Percentiles rank a stretch among this genome's conserved stretches.
Conservation (phyloP, 2,329 filamentous ascomycete genomes). For the Alternaria novae-zelandiae region DNA sequence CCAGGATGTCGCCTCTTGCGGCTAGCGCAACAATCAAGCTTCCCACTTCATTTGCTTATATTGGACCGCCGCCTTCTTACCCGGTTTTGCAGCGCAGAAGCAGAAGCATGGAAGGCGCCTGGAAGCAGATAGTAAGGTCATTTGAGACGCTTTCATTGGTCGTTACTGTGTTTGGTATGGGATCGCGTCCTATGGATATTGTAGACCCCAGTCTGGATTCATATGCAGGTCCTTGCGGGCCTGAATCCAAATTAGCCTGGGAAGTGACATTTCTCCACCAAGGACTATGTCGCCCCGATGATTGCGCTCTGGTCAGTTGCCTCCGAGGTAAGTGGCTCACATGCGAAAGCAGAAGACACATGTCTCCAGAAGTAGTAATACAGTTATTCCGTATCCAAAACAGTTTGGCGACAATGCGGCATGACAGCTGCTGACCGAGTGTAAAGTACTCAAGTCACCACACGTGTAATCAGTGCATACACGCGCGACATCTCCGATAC, state of each 20-base stretch:
- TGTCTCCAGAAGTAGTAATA: neutral
- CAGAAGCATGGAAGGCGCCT: conserved; percentile 6
- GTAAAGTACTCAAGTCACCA: neutral
- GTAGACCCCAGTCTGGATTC: conserved; percentile 23
- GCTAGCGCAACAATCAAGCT: conserved; percentile 11
- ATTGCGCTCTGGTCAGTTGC: neutral
- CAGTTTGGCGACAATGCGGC: too few relatives aligned
- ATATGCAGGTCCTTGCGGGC: conserved; percentile 35
- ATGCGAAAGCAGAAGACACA: neutral
- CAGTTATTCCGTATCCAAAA: conserved; percentile 2
- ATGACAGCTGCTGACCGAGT: neutral
- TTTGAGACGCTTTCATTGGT: conserved; percentile 7
- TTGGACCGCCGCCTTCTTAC: conserved; percentile 5
- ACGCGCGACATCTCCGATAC: neutral
- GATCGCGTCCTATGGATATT: conserved; percentile 16
- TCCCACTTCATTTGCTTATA: conserved; percentile 12
- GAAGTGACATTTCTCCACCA: conserved; percentile 7
- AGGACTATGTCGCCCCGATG: neutral
- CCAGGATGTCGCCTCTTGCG: neutral
- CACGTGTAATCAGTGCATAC: neutral
- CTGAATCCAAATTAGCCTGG: conserved; percentile 36
- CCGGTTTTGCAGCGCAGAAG: conserved; percentile 9
- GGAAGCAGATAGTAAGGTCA: conserved; percentile 1
- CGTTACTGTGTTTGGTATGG: neutral
- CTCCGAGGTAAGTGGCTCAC: neutral